Conservation (phyloP, 2,329 filamentous ascomycete genomes). For the Fusarium pseudocircinatum region DNA sequence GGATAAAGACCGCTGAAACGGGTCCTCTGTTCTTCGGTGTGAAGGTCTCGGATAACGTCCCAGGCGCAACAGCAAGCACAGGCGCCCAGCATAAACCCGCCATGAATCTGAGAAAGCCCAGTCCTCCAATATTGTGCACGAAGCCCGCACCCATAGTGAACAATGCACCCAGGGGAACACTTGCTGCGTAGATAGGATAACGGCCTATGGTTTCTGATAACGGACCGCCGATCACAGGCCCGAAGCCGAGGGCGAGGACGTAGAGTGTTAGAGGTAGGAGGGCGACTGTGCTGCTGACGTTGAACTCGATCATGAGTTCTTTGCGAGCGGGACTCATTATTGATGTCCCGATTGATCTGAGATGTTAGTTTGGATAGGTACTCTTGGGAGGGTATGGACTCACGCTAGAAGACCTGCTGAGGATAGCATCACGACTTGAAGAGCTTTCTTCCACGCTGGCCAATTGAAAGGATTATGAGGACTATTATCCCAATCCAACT, state of each 20-base stretch:
- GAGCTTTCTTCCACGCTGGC: constrained; percentile 53
- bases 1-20: constrained; percentile 56
- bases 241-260: constrained; percentile 67
- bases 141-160: constrained; percentile 67
- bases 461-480: constrained; percentile 63
- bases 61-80: constrained; percentile 59
- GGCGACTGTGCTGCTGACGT: constrained; percentile 63
- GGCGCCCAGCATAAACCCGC: constrained; percentile 63
- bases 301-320: constrained; percentile 62
- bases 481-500: constrained; percentile 50
- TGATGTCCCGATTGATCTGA: constrained; percentile 25
- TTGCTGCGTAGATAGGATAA: constrained; percentile 59
- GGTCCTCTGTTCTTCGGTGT: constrained; percentile 52
- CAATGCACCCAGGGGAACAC: constrained; percentile 58
- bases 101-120: constrained; percentile 66
- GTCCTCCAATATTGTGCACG: constrained; percentile 57
- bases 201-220: constrained; percentile 68
- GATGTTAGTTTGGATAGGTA: background rate
- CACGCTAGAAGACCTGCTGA: constrained; percentile 55
- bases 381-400: constrained; percentile 11
- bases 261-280: constrained; percentile 70
- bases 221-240: constrained; percentile 68
- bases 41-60: constrained; percentile 61
- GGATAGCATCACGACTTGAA: constrained; percentile 51
- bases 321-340: constrained; percentile 32